phyloP scores from a whole-genome alignment of 495 filamentous ascomycete species.

The Geopyxis carbonaria region DNA sequence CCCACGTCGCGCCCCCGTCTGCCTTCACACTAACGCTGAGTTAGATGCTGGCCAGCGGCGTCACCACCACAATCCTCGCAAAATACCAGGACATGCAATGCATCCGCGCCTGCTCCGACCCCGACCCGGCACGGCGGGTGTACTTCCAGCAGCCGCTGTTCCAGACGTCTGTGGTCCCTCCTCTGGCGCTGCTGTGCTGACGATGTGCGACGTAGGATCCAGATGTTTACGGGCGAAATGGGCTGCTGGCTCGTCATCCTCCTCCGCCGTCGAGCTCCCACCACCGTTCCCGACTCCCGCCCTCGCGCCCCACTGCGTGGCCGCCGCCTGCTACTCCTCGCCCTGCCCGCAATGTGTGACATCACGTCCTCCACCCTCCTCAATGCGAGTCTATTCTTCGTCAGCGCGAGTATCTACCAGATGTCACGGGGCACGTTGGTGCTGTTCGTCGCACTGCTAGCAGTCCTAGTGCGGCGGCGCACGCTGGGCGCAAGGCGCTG shows the following conservation, averaged over 20 bases:
- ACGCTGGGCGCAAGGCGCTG: conserved; percentile 71
- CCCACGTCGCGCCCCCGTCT: no score
- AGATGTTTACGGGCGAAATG: conserved; percentile 28
- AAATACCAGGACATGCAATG: conserved; percentile 99
- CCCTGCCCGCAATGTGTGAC: conserved; percentile 80
- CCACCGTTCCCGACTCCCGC: conserved; percentile 9
- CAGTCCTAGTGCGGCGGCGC: conserved; percentile 69
- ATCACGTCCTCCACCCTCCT: conserved; percentile 90
- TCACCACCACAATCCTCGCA: conserved; percentile 91
- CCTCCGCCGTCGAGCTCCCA: conserved; percentile 13
- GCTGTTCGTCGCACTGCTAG: conserved; percentile 87
- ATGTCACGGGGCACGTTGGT: conserved; percentile 94
- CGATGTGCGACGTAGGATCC: no score
- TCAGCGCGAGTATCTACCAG: conserved; percentile 76
- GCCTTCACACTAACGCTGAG: no score
- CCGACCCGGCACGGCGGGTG: conserved; percentile 45
- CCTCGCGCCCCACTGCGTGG: conserved; percentile 41
- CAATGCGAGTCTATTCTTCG: conserved; percentile 86
- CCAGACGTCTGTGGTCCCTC: conserved; percentile 47
- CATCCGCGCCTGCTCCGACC: conserved; percentile 68
- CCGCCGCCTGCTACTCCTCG: conserved; percentile 55
- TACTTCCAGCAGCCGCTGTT: conserved; percentile 89
- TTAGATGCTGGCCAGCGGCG: conserved; percentile 45
- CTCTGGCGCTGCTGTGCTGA: neutral
- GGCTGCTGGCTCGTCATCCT: conserved; percentile 39